A percentile compares a stretch with the other conserved stretches of the same genome.
Conservation (phyloP, 2,329 filamentous ascomycete species). For the Xylaria multiplex region DNA sequence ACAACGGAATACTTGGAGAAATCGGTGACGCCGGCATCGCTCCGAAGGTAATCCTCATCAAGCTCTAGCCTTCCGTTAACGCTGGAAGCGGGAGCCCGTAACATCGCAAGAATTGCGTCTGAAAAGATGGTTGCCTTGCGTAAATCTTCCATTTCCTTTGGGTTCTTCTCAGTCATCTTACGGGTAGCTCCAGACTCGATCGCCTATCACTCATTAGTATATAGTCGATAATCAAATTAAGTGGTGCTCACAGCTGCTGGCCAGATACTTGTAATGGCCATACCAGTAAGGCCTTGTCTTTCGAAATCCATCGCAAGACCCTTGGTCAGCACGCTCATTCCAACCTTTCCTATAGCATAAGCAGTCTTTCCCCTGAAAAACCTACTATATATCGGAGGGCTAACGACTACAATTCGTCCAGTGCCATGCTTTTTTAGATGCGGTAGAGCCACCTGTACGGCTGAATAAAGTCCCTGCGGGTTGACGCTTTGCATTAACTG, state of each 20-base stretch:
- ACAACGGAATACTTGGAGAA: slow-evolving; percentile 77
- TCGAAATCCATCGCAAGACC: slow-evolving; percentile 85
- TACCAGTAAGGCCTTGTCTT: slow-evolving; percentile 69
- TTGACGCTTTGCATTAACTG: slow-evolving; percentile 81
- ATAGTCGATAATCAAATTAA: neutral
- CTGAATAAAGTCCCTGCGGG: slow-evolving; percentile 78
- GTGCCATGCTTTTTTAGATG: slow-evolving; percentile 66
- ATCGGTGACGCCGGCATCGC: slow-evolving; percentile 71
- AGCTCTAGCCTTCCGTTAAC: slow-evolving; percentile 79
- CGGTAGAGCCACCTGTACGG: slow-evolving; percentile 74
- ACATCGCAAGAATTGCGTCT: slow-evolving; percentile 79
- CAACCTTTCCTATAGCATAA: slow-evolving; percentile 82
- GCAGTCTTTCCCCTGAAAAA: slow-evolving; percentile 89
- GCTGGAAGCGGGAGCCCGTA: slow-evolving; percentile 64
- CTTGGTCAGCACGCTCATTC: slow-evolving; percentile 83
- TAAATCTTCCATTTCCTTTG: slow-evolving; percentile 65
- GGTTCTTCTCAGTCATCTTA: slow-evolving; percentile 38
- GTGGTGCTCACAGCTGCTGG: slow-evolving; percentile 71
- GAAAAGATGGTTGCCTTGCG: slow-evolving; percentile 79
- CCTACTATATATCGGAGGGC: slow-evolving; percentile 84
- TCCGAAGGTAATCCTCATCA: slow-evolving; percentile 83
- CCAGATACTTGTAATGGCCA: slow-evolving; percentile 87
- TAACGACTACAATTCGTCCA: slow-evolving; percentile 79
- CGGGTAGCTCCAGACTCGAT: slow-evolving; percentile 67
- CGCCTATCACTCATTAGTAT: slow-evolving; percentile 51